Percentiles rank a stretch among this genome's conserved stretches.
Evolutionary conservation across 192 early-diverging fungal species (phyloP).

Genomic region (Diversispora eburnea): DNA sequence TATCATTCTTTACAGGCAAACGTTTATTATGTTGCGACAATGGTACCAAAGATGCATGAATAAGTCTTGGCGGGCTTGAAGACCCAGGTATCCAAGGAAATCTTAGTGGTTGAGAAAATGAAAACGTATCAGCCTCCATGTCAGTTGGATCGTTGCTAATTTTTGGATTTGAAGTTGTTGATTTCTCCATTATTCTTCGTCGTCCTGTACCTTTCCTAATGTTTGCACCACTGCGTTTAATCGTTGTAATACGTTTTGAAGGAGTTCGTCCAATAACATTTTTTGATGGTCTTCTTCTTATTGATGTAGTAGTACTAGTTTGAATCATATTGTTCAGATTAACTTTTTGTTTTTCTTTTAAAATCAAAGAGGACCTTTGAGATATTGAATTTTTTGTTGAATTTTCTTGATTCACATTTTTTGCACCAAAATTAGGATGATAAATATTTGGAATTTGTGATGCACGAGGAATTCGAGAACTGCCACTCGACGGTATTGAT

Average conservation of each 20-base stretch:
- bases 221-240: not conserved
- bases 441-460: no score
- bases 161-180: constrained; percentile 6
- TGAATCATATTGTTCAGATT: no score
- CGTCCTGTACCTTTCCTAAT: not conserved
- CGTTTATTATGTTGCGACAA: not conserved
- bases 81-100: constrained; percentile 7
- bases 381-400: no score
- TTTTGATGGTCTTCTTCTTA: not conserved
- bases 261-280: not conserved
- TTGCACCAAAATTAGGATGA: no score
- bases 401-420: no score
- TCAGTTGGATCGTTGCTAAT: constrained; percentile 14
- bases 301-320: not conserved
- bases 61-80: not conserved
- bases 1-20: not conserved
- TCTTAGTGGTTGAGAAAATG: not conserved
- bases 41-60: constrained; percentile 12
- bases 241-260: not conserved
- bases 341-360: no score
- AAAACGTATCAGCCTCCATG: constrained; percentile 1
- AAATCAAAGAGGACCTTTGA: no score
- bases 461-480: no score
- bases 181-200: not conserved
- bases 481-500: no score